Evolutionary conservation across 192 early-diverging fungal species (phyloP).

Genomic region (Linnemannia elongata): DNA sequence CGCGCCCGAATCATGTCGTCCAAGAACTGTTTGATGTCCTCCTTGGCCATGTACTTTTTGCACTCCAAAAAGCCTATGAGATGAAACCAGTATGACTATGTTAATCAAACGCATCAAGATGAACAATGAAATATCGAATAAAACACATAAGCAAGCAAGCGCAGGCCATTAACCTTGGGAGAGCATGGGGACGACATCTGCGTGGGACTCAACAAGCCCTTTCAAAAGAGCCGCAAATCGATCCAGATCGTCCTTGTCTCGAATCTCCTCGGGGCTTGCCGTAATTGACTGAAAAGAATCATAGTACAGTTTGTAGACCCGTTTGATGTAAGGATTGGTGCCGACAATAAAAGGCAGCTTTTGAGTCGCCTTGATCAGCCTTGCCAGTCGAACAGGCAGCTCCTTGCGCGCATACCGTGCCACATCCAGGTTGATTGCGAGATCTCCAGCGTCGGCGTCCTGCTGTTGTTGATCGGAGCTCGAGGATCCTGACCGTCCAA

Average conservation of each 20-base stretch:
- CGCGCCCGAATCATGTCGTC: constrained; percentile 90
- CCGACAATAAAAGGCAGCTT: constrained; percentile 96
- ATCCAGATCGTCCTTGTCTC: constrained; percentile 83
- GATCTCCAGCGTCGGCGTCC: constrained; percentile 16
- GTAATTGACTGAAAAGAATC: constrained; percentile 74
- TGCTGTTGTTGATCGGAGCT: constrained; percentile 64
- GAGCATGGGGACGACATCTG: constrained; percentile 91
- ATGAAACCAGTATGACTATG: constrained; percentile 61
- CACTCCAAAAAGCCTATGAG: constrained; percentile 84
- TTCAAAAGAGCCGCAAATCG: constrained; percentile 78
- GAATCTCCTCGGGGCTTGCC: constrained; percentile 75
- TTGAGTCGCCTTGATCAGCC: constrained; percentile 89
- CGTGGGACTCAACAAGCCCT: constrained; percentile 80
- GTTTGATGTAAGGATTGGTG: constrained; percentile 92
- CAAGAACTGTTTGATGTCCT: constrained; percentile 88
- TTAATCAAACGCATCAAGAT: constrained; percentile 84
- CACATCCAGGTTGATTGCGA: constrained; percentile 68
- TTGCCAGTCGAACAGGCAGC: constrained; percentile 90
- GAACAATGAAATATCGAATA: constrained; percentile 58
- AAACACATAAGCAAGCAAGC: background rate
- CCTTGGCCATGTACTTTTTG: constrained; percentile 72
- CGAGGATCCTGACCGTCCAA: constrained; percentile 62
- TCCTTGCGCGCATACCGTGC: constrained; percentile 79
- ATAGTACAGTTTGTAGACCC: constrained; percentile 93
- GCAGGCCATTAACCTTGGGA: constrained; percentile 73